A percentile compares a stretch with the other conserved stretches of the same genome.
phyloP scores from a whole-genome alignment of 192 early-diverging fungal genomes.

The Coemansia sp. region DNA sequence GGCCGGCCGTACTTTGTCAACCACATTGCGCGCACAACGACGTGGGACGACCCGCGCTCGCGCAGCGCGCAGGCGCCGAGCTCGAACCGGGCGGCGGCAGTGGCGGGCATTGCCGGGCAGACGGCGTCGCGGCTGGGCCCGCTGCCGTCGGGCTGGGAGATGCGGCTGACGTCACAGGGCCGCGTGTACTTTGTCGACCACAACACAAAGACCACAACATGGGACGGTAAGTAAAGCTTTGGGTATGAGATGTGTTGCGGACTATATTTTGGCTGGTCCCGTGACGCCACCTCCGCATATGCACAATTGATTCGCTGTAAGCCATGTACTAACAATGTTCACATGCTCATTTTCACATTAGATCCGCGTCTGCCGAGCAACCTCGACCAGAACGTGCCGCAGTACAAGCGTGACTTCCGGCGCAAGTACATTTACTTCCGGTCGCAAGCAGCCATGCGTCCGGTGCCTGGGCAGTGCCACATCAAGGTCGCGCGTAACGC shows the following conservation, averaged over 20 bases:
- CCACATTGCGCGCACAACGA: constrained; percentile 85
- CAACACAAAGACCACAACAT: constrained; percentile 96
- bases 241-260: neutral
- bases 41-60: constrained; percentile 85
- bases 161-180: constrained; percentile 92
- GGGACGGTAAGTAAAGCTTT: constrained; percentile 72
- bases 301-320: no score
- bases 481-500: constrained; percentile 83
- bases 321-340: no score
- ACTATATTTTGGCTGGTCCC: neutral
- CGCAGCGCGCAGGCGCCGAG: constrained; percentile 35
- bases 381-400: constrained; percentile 87
- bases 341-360: constrained; percentile 9
- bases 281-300: no score
- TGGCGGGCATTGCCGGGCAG: constrained; percentile 45
- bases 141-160: constrained; percentile 97
- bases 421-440: constrained; percentile 97
- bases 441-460: constrained; percentile 86
- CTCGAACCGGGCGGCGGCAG: constrained; percentile 40
- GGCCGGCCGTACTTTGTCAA: constrained; percentile 88
- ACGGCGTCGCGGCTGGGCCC: constrained; percentile 70
- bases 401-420: constrained; percentile 99
- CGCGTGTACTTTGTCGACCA: constrained; percentile 98
- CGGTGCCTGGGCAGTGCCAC: constrained; percentile 86
- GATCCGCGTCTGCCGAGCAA: constrained; percentile 79